phyloP scores from a whole-genome alignment of 2,329 filamentous ascomycete genomes.

The Trichoderma arundinaceum region DNA sequence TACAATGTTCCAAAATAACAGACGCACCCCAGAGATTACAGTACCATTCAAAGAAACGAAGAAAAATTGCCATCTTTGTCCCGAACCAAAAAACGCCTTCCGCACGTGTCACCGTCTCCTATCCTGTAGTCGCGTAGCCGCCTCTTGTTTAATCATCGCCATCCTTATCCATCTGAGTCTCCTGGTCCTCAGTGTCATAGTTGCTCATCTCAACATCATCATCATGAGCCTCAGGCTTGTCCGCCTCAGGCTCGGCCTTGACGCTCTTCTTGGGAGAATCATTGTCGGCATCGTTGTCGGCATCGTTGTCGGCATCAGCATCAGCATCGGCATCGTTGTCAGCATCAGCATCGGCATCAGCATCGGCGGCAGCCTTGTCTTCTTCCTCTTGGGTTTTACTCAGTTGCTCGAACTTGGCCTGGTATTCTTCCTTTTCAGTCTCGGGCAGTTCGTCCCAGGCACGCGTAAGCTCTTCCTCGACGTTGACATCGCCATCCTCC shows the following conservation, averaged over 20 bases:
- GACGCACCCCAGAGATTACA: constrained; percentile 12
- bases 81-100: constrained; percentile 20
- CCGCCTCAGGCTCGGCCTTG: constrained; percentile 37
- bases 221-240: constrained; percentile 48
- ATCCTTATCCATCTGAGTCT: constrained; percentile 45
- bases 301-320: constrained; percentile 21
- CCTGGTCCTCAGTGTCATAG: constrained; percentile 52
- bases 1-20: constrained; percentile 17
- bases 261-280: constrained; percentile 35
- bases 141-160: constrained; percentile 40
- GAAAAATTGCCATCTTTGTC: not conserved
- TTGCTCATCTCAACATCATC: constrained; percentile 58
- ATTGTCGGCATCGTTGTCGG: constrained; percentile 31
- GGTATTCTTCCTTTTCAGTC: constrained; percentile 56
- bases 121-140: constrained; percentile 3
- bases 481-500: constrained; percentile 45
- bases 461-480: constrained; percentile 62
- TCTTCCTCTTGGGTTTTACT: constrained; percentile 35
- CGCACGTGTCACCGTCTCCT: not conserved
- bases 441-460: constrained; percentile 61
- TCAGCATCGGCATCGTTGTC: constrained; percentile 18
- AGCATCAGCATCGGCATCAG: not conserved
- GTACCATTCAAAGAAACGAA: not conserved
- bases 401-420: constrained; percentile 44
- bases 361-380: constrained; percentile 29